Base-by-base conservation (phyloP, 1,284 basidiomycete genomes). In the Cryptococcus sp. region DNA sequence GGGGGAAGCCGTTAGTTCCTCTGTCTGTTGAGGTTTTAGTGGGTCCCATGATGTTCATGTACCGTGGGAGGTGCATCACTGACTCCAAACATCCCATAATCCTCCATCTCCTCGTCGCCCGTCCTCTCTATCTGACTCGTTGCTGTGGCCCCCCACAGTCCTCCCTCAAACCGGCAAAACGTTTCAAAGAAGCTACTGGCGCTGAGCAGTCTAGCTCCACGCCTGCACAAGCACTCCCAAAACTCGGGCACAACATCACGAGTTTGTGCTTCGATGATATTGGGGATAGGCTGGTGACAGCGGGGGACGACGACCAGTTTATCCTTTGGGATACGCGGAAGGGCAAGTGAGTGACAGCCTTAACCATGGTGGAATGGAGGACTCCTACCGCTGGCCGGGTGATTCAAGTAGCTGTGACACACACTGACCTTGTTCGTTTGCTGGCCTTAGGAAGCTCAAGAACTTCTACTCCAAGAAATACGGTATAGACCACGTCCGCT, bases 391-490 rank as follows among this genome's bases (percentile, higher is more conserved):
- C 59, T 16, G 16, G 23, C 37, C 11, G 2, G 6, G 20, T 15
- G n/a, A 21, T 28, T 11, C 46, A 12, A 33, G 28, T 5, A 33
- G 28, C 28, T 9, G 28, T 5, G 28, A 33, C 28, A 9, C 9
- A 4, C 11, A 12, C 28, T 48, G 39, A 28, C 35, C n/a, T 36
- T 11, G 24, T 2, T 38, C 13, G 33, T 2, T 38, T 16, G 33
- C 11, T 45, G 18, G 15, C 7, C 42, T 20, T 86, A 92, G 81
- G 71, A 84, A 85, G 57, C 66, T 84, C 38, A 91, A 91, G 75
- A 87, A 85, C 1, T 77, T 94, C 3, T 85, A 88, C 66, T 97
- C 93, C 0, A 91, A 94, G 75, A 99, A 99, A 76, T 98, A 98
- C 75, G 96, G 96, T 1, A 88, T 92, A 33, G 89, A 94, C 72